Evolutionary conservation across 164 flowering plant genomes (phyloP).

Genomic region (Vitis rotundifolia): DNA sequence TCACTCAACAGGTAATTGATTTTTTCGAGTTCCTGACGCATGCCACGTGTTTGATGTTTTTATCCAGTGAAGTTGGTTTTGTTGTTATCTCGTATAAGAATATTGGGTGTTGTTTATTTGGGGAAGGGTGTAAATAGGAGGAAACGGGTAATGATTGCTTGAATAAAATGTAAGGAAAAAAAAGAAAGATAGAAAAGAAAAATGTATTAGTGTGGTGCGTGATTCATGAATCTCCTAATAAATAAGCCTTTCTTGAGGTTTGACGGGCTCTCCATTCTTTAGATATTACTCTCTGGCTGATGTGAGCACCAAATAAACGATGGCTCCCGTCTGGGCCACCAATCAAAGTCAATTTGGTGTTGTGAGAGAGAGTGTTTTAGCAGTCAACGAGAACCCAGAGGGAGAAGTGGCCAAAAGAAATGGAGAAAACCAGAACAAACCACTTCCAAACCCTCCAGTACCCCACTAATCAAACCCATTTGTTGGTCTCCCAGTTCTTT

Average conservation of each 20-base stretch:
- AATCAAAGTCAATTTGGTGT: constrained; percentile 11
- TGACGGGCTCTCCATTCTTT: constrained; percentile 5
- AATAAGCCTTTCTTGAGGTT: constrained; percentile 10
- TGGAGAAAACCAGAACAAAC: constrained; percentile 10
- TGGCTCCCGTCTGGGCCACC: background rate
- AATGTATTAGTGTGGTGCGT: background rate
- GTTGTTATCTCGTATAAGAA: background rate
- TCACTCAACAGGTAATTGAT: constrained; percentile 46
- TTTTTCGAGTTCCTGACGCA: background rate
- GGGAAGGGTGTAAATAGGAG: background rate
- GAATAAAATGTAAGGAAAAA: background rate
- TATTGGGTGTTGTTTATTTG: constrained; percentile 5
- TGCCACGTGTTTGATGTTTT: constrained; percentile 19
- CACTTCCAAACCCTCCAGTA: constrained; percentile 14
- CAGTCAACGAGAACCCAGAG: constrained; percentile 20
- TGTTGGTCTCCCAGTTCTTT: background rate
- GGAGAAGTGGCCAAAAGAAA: constrained; percentile 12
- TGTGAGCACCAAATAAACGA: constrained; percentile 15
- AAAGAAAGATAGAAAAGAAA: background rate
- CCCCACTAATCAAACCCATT: constrained; percentile 10
- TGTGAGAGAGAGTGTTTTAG: constrained; percentile 4
- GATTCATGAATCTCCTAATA: constrained; percentile 6
- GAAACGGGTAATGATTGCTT: background rate
- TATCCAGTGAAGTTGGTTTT: constrained; percentile 7
- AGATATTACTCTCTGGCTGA: constrained; percentile 13